These are phyloP conservation scores for Fusarium floridanum DNA, from an alignment of 2,329 filamentous ascomycete genomes.

Conservation along the genomic window DNA sequence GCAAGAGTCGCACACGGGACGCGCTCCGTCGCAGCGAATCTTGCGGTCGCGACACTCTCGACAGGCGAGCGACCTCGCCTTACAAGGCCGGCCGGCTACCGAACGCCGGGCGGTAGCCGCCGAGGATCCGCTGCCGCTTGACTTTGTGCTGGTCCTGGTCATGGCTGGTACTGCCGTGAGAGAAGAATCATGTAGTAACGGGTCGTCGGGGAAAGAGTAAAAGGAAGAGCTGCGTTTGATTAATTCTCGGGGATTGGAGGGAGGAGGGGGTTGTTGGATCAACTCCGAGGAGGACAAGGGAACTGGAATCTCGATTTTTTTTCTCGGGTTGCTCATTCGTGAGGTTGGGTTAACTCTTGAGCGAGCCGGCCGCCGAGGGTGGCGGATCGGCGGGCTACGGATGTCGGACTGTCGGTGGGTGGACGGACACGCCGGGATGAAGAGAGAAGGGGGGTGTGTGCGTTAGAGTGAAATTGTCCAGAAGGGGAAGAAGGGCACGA, in stretches of 20 bases:
- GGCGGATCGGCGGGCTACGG: constrained; percentile 13
- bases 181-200: neutral
- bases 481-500: constrained; percentile 5
- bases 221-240: neutral
- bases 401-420: constrained; percentile 32
- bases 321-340: constrained; percentile 28
- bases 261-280: neutral
- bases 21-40: constrained; percentile 47
- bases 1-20: constrained; percentile 46
- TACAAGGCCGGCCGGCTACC: constrained; percentile 41
- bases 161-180: neutral
- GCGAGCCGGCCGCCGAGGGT: neutral
- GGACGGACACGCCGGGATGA: neutral
- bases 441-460: neutral
- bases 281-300: neutral
- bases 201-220: neutral
- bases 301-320: neutral
- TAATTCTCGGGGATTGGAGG: neutral
- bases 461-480: neutral
- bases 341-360: constrained; percentile 15
- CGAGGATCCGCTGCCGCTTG: constrained; percentile 33
- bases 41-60: constrained; percentile 48
- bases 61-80: constrained; percentile 46
- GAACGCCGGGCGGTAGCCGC: constrained; percentile 36
- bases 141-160: constrained; percentile 15